These are phyloP conservation scores for Yarrowia deformans DNA, from an alignment of 805 yeast genomes.

Conservation along the genomic window DNA sequence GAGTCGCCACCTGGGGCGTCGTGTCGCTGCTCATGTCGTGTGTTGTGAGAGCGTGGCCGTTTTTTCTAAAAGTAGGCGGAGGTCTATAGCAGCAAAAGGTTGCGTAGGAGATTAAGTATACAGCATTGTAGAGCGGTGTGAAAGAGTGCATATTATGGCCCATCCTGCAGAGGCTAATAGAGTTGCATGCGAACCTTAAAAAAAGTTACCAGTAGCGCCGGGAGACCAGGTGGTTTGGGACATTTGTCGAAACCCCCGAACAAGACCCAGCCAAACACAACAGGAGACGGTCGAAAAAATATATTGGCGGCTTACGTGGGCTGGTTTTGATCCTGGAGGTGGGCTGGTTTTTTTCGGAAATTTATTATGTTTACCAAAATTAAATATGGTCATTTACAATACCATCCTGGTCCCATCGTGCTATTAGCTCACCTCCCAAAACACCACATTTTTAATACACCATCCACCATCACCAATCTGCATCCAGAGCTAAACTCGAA, in stretches of 20 bases:
- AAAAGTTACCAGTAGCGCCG: constrained; percentile 7
- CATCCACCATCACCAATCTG: background rate
- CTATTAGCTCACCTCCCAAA: background rate
- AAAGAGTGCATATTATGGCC: constrained; percentile 28
- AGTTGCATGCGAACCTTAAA: constrained; percentile 17
- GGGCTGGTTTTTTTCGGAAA: background rate
- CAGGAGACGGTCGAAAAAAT: background rate
- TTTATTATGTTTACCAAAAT: background rate
- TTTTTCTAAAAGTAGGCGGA: too few species aligned
- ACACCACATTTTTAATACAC: too few species aligned
- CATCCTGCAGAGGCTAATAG: constrained; percentile 18
- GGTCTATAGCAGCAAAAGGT: background rate
- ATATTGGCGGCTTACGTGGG: constrained; percentile 1
- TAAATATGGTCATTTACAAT: too few species aligned
- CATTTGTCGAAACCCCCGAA: background rate
- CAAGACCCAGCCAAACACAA: background rate
- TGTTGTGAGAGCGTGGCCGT: background rate
- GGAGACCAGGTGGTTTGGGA: too few species aligned
- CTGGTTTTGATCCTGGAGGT: background rate
- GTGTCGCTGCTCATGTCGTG: constrained; percentile 25
- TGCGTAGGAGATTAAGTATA: constrained; percentile 21
- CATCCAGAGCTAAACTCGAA: background rate
- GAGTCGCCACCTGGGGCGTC: constrained; percentile 34
- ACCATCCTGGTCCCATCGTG: too few species aligned
- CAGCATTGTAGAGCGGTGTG: background rate